Evolutionary conservation across 2,329 filamentous ascomycete species (phyloP), one percentile per base, ranked within the genome.

Genomic region (Sphaerulina populicola): DNA sequence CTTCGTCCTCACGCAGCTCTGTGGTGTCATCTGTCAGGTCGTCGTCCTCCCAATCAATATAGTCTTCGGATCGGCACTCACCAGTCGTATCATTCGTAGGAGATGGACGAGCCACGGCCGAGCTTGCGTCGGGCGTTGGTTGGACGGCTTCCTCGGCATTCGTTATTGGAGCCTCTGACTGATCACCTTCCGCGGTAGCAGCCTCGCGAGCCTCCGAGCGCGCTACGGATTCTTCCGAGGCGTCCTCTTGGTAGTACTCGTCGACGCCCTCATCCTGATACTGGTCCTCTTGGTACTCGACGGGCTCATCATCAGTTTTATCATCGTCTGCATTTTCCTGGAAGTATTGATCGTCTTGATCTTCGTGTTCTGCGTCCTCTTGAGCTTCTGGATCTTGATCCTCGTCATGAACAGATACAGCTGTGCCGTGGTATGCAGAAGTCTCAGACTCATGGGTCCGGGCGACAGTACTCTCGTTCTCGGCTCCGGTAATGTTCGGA

Each of bases 61-160:
- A 36, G 10, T 62, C 55, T 12, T 61, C 58, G 42, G 36, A 21
- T 21, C 51, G 27, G 42, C 59, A 62, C 63, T 66, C 57, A 66
- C 62, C 64, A 56, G 53, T 54, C 21, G 45, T 43, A 31, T 56
- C 55, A 41, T 60, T 56, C 45, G 56, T 48, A 18, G 47, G 18
- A 50, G 59, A 56, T 27, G 51, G 57, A 47, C 57, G 57, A 56
- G 59, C 49, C 41, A 57, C 58, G 15, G 49, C 57, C 52, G 60
- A 62, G 53, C 56, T 62, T 47, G 56, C 57, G 52, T 55, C 41
- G 39, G 61, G 61, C 18, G 55, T 54, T 14, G 54, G 52, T 40
- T 52, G 12, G 30, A 48, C 48, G 33, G 37, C 18, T 23, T 51
- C 53, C 27, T 42, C 38, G 29, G 23, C 38, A 12, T 51, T 47